phyloP scores from a whole-genome alignment of 2,329 filamentous ascomycete species.

The Oidium heveae region DNA sequence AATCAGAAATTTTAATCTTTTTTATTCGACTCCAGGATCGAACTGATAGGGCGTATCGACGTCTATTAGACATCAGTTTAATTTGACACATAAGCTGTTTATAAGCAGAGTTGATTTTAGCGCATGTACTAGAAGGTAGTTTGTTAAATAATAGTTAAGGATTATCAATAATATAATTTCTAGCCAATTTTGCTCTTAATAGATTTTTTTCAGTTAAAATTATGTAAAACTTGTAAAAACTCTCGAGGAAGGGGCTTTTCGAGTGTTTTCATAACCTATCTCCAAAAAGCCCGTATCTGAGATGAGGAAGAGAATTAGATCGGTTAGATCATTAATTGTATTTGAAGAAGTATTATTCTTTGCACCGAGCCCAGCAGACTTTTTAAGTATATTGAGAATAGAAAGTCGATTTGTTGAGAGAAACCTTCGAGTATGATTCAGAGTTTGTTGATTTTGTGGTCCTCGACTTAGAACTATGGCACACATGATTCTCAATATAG shows the following conservation, averaged over 20 bases:
- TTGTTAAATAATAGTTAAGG: no score
- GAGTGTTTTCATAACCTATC: constrained; percentile 22
- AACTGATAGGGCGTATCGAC: no score
- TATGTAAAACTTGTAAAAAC: background rate
- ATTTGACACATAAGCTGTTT: no score
- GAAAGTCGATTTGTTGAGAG: constrained; percentile 59
- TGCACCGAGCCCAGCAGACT: constrained; percentile 52
- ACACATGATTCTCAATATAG: constrained; percentile 57
- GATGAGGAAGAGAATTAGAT: constrained; percentile 65
- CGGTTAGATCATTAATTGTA: constrained; percentile 51
- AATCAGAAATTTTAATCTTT: no score
- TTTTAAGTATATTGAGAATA: constrained; percentile 74
- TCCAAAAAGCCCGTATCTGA: constrained; percentile 64
- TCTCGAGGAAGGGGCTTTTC: background rate
- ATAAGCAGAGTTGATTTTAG: no score
- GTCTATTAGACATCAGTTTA: no score
- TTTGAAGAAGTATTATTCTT: constrained; percentile 23
- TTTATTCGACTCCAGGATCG: no score
- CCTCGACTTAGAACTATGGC: constrained; percentile 63
- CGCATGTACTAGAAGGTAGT: no score
- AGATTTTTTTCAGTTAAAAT: background rate
- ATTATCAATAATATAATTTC: no score
- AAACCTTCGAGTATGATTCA: constrained; percentile 56
- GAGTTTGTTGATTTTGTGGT: constrained; percentile 45
- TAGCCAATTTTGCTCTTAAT: no score